Base-by-base conservation (phyloP, 441 rosid genomes). In the Adansonia grandidieri region DNA sequence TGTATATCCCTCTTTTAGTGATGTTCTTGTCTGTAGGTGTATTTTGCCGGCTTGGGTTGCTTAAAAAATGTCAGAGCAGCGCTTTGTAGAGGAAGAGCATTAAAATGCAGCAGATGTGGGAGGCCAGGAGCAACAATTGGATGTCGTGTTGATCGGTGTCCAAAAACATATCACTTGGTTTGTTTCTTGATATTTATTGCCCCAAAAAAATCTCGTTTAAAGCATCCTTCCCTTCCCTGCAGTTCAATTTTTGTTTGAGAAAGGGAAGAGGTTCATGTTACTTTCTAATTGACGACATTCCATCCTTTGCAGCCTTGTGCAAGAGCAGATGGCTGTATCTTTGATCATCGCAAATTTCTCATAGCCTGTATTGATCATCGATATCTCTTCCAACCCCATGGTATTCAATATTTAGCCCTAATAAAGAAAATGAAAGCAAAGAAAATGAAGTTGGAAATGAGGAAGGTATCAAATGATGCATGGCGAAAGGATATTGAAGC, bases 111-210 rank as follows among this genome's bases (percentile, higher is more conserved):
- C 76, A 93, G 97, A 79, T 94, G 99, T 85, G 97, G 95, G 84
- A 91, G 99, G 87, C 96, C 97, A 77, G 99, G 99, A 77, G 99
- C 99, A 79, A 94, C 99, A 75, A 96, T 92, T 78, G 99, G 98
- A 74, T 96, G 99, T 84, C 98, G 99, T 71, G 99, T 96, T 82
- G 99, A 96, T 86, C 90, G 97, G 24, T 96, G 99, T 85, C 98
- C 97, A 51, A 94, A 87, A 90, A 96, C 99, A 79, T 96, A 96
- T 83, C 99, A 94, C 85, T 87, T 94, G 99, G 99, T 96, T 70
- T 70, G 91, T 89, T 22, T 81, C 84, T 71, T 83, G 32, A 61
- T 64, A 64, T 65, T 71, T 79, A 11, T 51, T 61, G 2, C 42
- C 19, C 47, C 19, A 58, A 45, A 32, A 20, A 77, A 32, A 44